A percentile compares a stretch with the other conserved stretches of the same genome.
phyloP scores from a whole-genome alignment of 352 stramenopile genomes.

The Phytopythium montanum region DNA sequence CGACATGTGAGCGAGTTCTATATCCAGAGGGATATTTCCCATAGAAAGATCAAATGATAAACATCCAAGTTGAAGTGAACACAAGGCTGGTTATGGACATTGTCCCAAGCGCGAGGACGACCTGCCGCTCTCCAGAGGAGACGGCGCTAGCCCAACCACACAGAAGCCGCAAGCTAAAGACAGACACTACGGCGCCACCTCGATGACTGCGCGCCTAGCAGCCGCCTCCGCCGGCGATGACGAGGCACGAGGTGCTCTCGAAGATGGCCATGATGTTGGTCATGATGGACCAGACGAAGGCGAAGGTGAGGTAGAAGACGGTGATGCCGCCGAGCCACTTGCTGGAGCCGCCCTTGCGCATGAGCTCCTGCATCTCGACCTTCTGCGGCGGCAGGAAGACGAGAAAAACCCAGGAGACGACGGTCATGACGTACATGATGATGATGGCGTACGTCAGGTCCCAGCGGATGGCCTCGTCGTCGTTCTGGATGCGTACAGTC shows the following conservation, averaged over 20 bases:
- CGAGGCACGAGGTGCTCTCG: conserved; percentile 16
- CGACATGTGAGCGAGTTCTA: too few relatives aligned
- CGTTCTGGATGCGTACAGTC: conserved; percentile 20
- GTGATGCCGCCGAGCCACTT: conserved; percentile 19
- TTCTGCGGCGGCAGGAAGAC: conserved; percentile 26
- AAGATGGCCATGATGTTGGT: conserved; percentile 15
- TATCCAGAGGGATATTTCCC: too few relatives aligned
- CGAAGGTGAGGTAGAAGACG: conserved; percentile 18
- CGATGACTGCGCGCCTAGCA: conserved; percentile 11
- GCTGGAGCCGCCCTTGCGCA: conserved; percentile 14
- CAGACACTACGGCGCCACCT: too few relatives aligned
- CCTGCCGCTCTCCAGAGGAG: too few relatives aligned
- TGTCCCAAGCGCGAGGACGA: too few relatives aligned
- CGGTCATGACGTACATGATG: conserved; percentile 21
- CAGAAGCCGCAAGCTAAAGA: too few relatives aligned
- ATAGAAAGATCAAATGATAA: too few relatives aligned
- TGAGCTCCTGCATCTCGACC: conserved; percentile 16
- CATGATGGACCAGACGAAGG: conserved; percentile 6
- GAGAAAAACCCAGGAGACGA: conserved; percentile 17
- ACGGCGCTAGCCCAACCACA: too few relatives aligned
- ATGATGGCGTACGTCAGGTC: conserved; percentile 20
- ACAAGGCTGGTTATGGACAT: too few relatives aligned
- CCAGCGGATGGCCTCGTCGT: conserved; percentile 14
- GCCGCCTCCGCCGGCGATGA: conserved; percentile 21
- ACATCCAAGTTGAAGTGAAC: too few relatives aligned